Evolutionary conservation across 1,139 yeast species (phyloP).

Genomic region (Chernovozyma sophiae-reginae): DNA sequence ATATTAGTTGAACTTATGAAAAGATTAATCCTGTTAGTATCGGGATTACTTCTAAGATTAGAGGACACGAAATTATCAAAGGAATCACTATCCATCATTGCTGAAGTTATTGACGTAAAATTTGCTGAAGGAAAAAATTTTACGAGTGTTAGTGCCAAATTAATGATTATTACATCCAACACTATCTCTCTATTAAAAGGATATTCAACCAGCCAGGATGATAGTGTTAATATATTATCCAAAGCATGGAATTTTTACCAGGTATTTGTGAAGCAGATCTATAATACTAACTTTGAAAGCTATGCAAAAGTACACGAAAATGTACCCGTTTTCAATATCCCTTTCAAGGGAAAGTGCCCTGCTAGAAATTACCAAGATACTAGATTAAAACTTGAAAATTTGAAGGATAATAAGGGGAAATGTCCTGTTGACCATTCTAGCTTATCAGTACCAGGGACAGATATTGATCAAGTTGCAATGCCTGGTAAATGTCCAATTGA

Average conservation of each 20-base stretch:
- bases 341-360: constrained; percentile 13
- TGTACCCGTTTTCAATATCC: constrained; percentile 24
- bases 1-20: constrained; percentile 31
- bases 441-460: neutral
- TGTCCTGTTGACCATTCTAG: constrained; percentile 6
- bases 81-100: neutral
- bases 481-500: constrained; percentile 7
- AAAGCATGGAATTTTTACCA: constrained; percentile 42
- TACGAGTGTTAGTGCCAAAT: neutral
- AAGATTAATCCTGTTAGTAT: constrained; percentile 29
- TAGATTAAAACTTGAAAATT: neutral
- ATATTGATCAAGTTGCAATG: neutral
- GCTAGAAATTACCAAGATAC: constrained; percentile 6
- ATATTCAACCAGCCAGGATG: constrained; percentile 15
- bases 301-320: constrained; percentile 35
- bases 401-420: neutral
- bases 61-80: neutral
- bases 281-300: constrained; percentile 24
- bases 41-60: constrained; percentile 4
- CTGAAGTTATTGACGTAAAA: neutral
- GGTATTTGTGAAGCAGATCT: constrained; percentile 31
- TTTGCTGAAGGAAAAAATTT: neutral
- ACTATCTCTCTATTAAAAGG: constrained; percentile 17
- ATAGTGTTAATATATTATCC: constrained; percentile 22
- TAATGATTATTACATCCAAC: constrained; percentile 2